Base-by-base conservation (phyloP, 306 rosid genomes). In the Vicia faba region DNA sequence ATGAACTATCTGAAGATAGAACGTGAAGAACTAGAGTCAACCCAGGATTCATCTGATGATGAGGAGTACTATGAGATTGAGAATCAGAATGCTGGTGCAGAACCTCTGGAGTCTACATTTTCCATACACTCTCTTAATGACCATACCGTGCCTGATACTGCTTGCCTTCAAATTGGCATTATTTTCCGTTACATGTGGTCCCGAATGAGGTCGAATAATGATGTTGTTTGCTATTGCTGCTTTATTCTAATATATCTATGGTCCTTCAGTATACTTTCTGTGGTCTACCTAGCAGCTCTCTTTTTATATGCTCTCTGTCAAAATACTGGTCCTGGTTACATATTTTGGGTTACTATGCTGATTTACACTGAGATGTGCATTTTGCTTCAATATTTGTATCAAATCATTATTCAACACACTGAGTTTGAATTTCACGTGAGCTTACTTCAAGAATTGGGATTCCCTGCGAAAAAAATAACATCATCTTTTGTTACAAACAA, bases 221-320 rank as follows among this genome's bases (percentile, higher is more conserved):
- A 91, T 38, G 84, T 89, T 19, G 97, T 92, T 63, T 89, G 97
- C 76, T 92, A 89, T 64, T 92, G 87, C 79, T 87, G 96, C 86
- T 92, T 89, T 70, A 67, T 87, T 78, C 80, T 92, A 12, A 81
- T 92, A 76, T 92, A 87, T 55, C 72, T 85, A 39, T 92, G 97
- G 97, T 74, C 89, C 81, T 92, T 92, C 74, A 89, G 97, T 81
- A 68, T 92, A 68, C 88, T 89, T 66, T 89, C 96, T 41, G 82
- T 89, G 90, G 82, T 84, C 40, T 92, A 92, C 74, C 84, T 87
- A 26, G 95, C 85, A 7, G 92, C 92, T 45, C 88, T 92, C 73
- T 92, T 89, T 85, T 78, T 89, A 64, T 92, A 87, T 72, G 97
- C 97, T 31, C 85, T 89, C 43, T 87, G 97, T 76, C 92, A 82